A percentile compares a stretch with the other conserved stretches of the same genome.
Evolutionary conservation across 108 stramenopile species (phyloP).

Genomic region (Skeletonema menzelii): DNA sequence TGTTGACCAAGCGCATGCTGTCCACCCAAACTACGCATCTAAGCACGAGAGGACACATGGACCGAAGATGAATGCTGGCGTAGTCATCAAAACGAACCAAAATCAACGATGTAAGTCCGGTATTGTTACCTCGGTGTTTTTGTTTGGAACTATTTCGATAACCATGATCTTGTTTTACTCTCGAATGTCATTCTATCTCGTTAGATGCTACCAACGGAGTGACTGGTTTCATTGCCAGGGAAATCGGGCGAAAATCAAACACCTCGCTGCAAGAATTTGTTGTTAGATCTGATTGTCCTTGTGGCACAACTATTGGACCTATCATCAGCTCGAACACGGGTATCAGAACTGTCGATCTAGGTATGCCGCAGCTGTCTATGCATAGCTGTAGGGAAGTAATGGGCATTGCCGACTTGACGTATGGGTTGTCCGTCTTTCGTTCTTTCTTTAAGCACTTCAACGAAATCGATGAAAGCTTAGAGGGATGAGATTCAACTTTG

Average conservation of each 20-base stretch:
- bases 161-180: neutral
- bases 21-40: conserved; percentile 91
- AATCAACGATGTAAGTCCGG: conserved; percentile 78
- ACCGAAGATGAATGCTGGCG: conserved; percentile 87
- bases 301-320: conserved; percentile 94
- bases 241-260: conserved; percentile 67
- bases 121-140: neutral
- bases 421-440: conserved; percentile 69
- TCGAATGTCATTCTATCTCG: conserved; percentile 1
- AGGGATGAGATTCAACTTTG: conserved; percentile 31
- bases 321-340: conserved; percentile 83
- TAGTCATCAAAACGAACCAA: conserved; percentile 93
- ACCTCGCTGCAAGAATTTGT: conserved; percentile 74
- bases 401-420: conserved; percentile 78
- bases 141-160: neutral
- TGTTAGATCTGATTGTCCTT: conserved; percentile 90
- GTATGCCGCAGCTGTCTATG: conserved; percentile 96
- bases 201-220: conserved; percentile 82
- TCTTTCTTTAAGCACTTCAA: conserved; percentile 76
- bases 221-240: conserved; percentile 87
- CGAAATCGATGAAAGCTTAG: conserved; percentile 62
- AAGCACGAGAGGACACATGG: conserved; percentile 90
- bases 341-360: conserved; percentile 91
- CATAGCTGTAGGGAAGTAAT: conserved; percentile 86
- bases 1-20: conserved; percentile 93